Evolutionary conservation across 495 filamentous ascomycete genomes (phyloP).

Genomic region (Tuber microsphaerosporum): DNA sequence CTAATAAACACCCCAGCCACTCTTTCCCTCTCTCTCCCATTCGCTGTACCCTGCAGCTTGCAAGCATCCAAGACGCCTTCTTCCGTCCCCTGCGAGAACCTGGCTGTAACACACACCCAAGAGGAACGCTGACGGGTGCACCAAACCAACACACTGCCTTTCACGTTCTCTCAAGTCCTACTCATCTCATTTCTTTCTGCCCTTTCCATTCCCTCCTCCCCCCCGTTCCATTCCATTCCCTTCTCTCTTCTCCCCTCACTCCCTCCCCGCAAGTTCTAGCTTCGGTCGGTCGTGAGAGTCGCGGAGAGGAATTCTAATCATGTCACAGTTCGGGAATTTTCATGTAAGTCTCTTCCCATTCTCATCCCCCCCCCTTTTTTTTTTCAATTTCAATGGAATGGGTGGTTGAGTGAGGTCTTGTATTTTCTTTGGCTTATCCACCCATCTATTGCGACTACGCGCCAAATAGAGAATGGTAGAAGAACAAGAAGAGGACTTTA

Average conservation of each 20-base stretch:
- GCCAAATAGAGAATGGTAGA: not conserved
- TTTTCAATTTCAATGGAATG: conserved; percentile 11
- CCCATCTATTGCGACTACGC: not conserved
- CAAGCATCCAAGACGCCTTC: not conserved
- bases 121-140: conserved; percentile 4
- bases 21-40: not conserved
- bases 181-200: conserved; percentile 5
- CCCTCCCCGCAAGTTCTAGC: conserved; percentile 14
- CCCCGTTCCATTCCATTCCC: conserved; percentile 17
- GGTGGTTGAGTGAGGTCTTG: conserved; percentile 11
- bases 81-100: not conserved
- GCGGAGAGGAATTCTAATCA: conserved; percentile 33
- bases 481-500: not conserved
- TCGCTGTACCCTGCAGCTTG: not conserved
- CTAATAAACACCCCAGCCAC: conserved; percentile 1
- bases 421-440: not conserved
- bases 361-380: conserved; percentile 6
- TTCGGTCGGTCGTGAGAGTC: conserved; percentile 24
- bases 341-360: conserved; percentile 57
- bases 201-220: not conserved
- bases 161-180: not conserved
- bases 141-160: not conserved
- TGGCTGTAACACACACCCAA: not conserved
- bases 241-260: conserved; percentile 14
- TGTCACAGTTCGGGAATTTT: conserved; percentile 79